phyloP scores from a whole-genome alignment of 2,329 filamentous ascomycete genomes.

The Ustulina deusta region DNA sequence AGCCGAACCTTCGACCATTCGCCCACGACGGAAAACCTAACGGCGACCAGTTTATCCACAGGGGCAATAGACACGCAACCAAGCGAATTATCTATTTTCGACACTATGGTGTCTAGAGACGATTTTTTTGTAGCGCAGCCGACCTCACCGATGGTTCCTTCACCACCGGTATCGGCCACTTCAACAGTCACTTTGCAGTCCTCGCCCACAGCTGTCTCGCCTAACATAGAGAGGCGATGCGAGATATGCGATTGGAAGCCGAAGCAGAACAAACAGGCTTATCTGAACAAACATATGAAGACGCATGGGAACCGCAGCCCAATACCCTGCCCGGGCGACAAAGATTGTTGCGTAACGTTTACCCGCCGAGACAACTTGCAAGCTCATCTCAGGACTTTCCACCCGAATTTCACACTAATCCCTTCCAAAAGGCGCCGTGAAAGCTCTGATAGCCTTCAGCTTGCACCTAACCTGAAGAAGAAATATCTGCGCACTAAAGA shows the following conservation, averaged over 20 bases:
- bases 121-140: background rate
- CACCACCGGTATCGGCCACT: background rate
- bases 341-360: slow-evolving; percentile 23
- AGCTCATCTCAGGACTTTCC: background rate
- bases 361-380: slow-evolving; percentile 31
- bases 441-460: slow-evolving; percentile 10
- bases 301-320: background rate
- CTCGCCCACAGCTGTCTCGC: background rate
- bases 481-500: background rate
- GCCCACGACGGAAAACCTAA: background rate
- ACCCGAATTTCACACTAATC: no score
- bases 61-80: background rate
- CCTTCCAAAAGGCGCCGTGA: slow-evolving; percentile 10
- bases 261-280: slow-evolving; percentile 2
- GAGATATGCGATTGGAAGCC: background rate
- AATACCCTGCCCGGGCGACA: background rate
- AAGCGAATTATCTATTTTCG: no score
- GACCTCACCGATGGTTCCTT: background rate
- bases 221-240: background rate
- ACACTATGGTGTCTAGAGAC: background rate
- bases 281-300: slow-evolving; percentile 26
- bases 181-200: background rate
- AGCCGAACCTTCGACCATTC: background rate
- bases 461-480: slow-evolving; percentile 9
- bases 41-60: background rate